Conservation (phyloP, 2,329 filamentous ascomycete species). For the Fusarium sp. region DNA sequence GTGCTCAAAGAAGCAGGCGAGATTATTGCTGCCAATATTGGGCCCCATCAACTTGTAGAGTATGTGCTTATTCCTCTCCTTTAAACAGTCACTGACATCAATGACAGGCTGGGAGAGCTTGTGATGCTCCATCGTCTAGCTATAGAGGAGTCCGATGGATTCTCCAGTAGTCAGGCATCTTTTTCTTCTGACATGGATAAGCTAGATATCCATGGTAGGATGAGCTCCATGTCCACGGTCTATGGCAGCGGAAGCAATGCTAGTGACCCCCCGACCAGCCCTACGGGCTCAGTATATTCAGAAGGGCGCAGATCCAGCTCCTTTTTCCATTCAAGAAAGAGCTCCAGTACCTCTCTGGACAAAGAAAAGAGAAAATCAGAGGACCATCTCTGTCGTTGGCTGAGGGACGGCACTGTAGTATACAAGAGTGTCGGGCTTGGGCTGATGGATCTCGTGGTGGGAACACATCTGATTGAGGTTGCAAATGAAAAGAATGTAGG, state of each 20-base stretch:
- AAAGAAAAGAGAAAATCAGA: conserved; percentile 55
- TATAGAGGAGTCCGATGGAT: conserved; percentile 51
- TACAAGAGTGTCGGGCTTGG: conserved; percentile 75
- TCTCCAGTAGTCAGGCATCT: conserved; percentile 42
- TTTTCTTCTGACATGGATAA: conserved; percentile 46
- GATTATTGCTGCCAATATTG: conserved; percentile 78
- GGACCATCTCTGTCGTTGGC: conserved; percentile 62
- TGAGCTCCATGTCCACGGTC: conserved; percentile 53
- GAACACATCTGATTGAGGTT: conserved; percentile 63
- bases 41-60: conserved; percentile 82
- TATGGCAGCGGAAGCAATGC: conserved; percentile 40
- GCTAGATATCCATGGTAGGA: conserved; percentile 45
- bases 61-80: conserved; percentile 47
- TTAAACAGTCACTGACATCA: conserved; percentile 11
- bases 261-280: conserved; percentile 43
- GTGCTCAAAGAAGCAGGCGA: conserved; percentile 87
- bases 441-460: conserved; percentile 71
- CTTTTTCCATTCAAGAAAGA: conserved; percentile 43
- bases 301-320: conserved; percentile 46
- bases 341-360: conserved; percentile 41
- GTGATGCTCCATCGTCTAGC: conserved; percentile 64
- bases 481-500: conserved; percentile 65
- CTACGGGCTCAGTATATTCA: conserved; percentile 44
- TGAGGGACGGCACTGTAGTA: conserved; percentile 69
- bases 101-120: conserved; percentile 76